A percentile compares a stretch with the other conserved stretches of the same genome.
Conservation (phyloP, 176 grass and related monocot genomes). For the Ensete glaucum region DNA sequence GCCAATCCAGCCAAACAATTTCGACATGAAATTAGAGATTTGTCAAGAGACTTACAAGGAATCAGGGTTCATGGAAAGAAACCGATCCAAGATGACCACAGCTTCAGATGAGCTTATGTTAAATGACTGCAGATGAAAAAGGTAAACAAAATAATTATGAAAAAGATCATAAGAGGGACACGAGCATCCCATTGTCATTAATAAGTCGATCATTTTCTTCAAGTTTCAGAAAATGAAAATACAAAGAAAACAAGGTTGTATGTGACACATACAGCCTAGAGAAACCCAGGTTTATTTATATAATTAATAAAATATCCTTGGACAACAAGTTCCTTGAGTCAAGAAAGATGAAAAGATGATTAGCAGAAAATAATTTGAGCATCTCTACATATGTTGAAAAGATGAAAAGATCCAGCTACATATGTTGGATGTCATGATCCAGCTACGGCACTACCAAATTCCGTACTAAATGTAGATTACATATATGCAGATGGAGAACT, state of each 20-base stretch:
- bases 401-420: too few species aligned
- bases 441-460: constrained; percentile 2
- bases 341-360: too few species aligned
- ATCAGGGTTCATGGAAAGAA: constrained; percentile 76
- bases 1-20: too few species aligned
- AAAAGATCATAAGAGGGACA: background rate
- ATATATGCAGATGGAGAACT: constrained; percentile 29
- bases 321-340: too few species aligned
- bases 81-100: constrained; percentile 71
- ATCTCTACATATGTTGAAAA: too few species aligned
- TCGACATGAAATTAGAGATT: background rate
- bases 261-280: too few species aligned
- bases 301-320: too few species aligned
- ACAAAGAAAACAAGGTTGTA: background rate
- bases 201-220: background rate
- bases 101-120: constrained; percentile 75
- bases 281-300: too few species aligned
- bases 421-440: constrained; percentile 6
- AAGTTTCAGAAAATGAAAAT: background rate
- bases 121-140: constrained; percentile 38
- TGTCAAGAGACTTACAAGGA: constrained; percentile 33
- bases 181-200: too few species aligned
- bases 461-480: background rate
- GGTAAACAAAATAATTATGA: background rate
- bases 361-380: too few species aligned